A percentile compares a stretch with the other conserved stretches of the same genome.
phyloP scores from a whole-genome alignment of 345 rosid genomes.

The Combretum micranthum region DNA sequence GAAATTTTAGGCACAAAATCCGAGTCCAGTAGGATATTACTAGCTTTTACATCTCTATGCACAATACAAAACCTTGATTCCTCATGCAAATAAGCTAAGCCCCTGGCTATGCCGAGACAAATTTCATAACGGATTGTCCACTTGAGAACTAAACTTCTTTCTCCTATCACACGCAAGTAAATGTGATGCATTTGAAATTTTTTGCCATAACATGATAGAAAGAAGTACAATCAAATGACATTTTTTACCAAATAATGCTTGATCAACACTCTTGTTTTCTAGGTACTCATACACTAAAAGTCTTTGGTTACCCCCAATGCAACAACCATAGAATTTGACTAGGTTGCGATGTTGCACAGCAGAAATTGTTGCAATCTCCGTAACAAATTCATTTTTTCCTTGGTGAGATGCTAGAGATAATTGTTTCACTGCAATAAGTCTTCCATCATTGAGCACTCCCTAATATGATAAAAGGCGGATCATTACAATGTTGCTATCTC shows the following conservation, averaged over 20 bases:
- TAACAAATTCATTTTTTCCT: slow-evolving; percentile 63
- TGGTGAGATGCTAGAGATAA: slow-evolving; percentile 56
- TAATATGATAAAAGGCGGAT: background rate
- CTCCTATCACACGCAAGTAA: slow-evolving; percentile 25
- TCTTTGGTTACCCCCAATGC: slow-evolving; percentile 45
- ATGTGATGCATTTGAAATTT: no score
- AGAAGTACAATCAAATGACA: background rate
- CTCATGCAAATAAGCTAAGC: slow-evolving; percentile 54
- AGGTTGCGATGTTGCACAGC: slow-evolving; percentile 60
- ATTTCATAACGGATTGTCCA: slow-evolving; percentile 42
- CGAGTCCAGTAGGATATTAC: slow-evolving; percentile 43
- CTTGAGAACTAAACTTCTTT: slow-evolving; percentile 23
- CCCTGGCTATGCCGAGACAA: no score
- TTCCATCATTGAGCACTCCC: slow-evolving; percentile 51
- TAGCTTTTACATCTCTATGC: slow-evolving; percentile 52
- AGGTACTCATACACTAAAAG: slow-evolving; percentile 73
- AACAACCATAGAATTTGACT: slow-evolving; percentile 64
- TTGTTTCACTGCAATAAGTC: slow-evolving; percentile 64
- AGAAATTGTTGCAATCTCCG: slow-evolving; percentile 73
- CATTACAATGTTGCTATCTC: background rate
- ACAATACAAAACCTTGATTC: slow-evolving; percentile 57
- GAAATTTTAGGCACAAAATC: slow-evolving; percentile 47
- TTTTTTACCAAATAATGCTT: slow-evolving; percentile 44
- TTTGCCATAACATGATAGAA: no score
- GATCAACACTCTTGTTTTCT: no score